Conservation (phyloP, 176 grass and related monocot species). For the Juncus effusus region DNA sequence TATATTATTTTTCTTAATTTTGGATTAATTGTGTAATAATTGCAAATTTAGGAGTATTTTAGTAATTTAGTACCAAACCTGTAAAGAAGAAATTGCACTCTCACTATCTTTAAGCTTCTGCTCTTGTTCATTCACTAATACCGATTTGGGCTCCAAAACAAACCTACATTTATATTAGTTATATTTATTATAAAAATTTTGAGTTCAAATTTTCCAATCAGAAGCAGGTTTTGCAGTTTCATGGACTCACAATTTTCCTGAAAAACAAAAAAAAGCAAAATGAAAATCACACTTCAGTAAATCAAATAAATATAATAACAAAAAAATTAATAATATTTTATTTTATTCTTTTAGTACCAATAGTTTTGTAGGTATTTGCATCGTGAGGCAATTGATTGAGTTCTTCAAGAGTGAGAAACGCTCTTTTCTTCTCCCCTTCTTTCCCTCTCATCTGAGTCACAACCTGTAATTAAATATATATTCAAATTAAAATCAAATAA, state of each 20-base stretch:
- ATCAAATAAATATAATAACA: constrained; percentile 1
- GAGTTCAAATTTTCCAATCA: no score
- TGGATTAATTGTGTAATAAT: no score
- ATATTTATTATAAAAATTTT: neutral
- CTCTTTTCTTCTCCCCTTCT: constrained; percentile 86
- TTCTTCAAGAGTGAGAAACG: constrained; percentile 89
- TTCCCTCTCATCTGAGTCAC: constrained; percentile 78
- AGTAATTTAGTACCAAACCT: constrained; percentile 34
- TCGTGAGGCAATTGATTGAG: constrained; percentile 73
- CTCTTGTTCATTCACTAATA: constrained; percentile 66
- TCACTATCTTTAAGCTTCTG: constrained; percentile 80
- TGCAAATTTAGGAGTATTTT: no score
- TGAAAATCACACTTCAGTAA: neutral
- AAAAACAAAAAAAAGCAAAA: constrained; percentile 44
- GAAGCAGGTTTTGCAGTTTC: neutral
- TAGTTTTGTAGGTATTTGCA: constrained; percentile 83
- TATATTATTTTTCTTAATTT: no score
- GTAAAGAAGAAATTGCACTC: constrained; percentile 60
- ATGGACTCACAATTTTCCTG: constrained; percentile 96
- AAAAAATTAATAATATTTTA: constrained; percentile 1
- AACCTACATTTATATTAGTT: constrained; percentile 40
- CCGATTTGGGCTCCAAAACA: constrained; percentile 89
- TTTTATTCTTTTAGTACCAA: constrained; percentile 44
- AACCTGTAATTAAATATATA: constrained; percentile 45
- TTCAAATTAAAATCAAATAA: no score